Conservation (phyloP, 225 moss, liverwort and hornwort species). For the Bryoerythrophyllum caledonicum region DNA sequence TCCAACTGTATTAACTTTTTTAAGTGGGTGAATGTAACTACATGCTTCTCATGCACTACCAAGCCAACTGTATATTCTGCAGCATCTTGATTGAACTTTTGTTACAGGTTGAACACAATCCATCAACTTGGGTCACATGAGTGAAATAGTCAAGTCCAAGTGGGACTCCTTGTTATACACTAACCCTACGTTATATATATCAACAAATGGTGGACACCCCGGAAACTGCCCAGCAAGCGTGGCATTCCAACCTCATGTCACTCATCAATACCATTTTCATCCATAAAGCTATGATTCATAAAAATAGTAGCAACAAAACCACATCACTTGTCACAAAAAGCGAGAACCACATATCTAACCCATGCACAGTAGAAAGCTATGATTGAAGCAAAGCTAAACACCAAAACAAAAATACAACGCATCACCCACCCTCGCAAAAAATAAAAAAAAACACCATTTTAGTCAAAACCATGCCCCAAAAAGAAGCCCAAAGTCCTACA, state of each 20-base stretch:
- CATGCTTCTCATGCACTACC: neutral
- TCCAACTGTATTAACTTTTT: too few species aligned
- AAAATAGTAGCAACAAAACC: neutral
- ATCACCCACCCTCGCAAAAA: too few species aligned
- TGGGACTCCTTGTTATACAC: neutral
- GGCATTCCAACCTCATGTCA: neutral
- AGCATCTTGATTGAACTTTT: neutral
- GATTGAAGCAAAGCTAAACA: neutral
- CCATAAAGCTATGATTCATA: neutral
- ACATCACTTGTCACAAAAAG: neutral
- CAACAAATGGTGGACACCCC: too few species aligned
- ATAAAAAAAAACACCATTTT: neutral
- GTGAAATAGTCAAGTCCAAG: neutral
- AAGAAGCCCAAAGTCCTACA: neutral
- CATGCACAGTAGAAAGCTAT: neutral
- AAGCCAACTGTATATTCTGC: neutral
- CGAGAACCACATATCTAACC: neutral
- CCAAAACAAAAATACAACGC: neutral
- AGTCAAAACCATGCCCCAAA: neutral
- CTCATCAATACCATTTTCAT: neutral
- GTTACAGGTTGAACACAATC: neutral
- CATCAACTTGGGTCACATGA: neutral
- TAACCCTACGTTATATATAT: neutral
- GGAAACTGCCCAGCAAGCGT: neutral
- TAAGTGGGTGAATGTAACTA: neutral